Evolutionary conservation across 2,329 filamentous ascomycete species (phyloP).

Genomic region (Colletotrichum paranaense): DNA sequence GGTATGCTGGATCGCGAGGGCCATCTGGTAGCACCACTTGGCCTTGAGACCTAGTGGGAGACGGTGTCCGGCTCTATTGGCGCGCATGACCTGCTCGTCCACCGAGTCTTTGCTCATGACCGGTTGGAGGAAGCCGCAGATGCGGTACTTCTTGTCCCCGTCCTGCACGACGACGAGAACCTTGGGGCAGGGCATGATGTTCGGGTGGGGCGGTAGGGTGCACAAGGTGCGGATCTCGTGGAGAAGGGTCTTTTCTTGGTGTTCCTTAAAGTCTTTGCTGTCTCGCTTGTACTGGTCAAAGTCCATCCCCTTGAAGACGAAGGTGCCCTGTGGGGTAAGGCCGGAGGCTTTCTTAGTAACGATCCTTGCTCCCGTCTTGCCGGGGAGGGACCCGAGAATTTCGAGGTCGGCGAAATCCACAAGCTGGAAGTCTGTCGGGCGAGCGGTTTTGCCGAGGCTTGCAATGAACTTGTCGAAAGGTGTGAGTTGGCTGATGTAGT

Average conservation of each 20-base stretch:
- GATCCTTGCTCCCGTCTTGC: constrained; percentile 34
- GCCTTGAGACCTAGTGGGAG: constrained; percentile 36
- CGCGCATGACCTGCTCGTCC: constrained; percentile 33
- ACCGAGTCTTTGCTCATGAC: constrained; percentile 32
- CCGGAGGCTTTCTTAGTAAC: not conserved
- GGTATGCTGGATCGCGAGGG: constrained; percentile 38
- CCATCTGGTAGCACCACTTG: constrained; percentile 41
- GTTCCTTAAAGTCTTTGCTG: constrained; percentile 10
- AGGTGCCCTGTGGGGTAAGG: not conserved
- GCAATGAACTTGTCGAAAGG: constrained; percentile 3
- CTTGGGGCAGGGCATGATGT: constrained; percentile 37
- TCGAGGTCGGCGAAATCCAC: constrained; percentile 30
- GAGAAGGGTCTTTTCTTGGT: constrained; percentile 34
- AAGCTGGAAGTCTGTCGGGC: constrained; percentile 3
- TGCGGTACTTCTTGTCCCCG: not conserved
- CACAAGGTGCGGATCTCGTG: constrained; percentile 34
- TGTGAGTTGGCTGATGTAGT: constrained; percentile 33
- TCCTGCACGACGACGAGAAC: constrained; percentile 29
- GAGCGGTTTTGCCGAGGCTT: not conserved
- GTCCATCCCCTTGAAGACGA: constrained; percentile 38
- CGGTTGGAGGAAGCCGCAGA: constrained; percentile 37
- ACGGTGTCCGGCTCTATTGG: constrained; percentile 21
- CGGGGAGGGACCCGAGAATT: constrained; percentile 14
- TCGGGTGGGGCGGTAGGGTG: constrained; percentile 35
- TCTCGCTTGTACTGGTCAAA: constrained; percentile 22